Evolutionary conservation across 1,284 basidiomycete genomes (phyloP), one percentile per base, ranked within the genome.

Genomic region (Rhodotorula glutinis): DNA sequence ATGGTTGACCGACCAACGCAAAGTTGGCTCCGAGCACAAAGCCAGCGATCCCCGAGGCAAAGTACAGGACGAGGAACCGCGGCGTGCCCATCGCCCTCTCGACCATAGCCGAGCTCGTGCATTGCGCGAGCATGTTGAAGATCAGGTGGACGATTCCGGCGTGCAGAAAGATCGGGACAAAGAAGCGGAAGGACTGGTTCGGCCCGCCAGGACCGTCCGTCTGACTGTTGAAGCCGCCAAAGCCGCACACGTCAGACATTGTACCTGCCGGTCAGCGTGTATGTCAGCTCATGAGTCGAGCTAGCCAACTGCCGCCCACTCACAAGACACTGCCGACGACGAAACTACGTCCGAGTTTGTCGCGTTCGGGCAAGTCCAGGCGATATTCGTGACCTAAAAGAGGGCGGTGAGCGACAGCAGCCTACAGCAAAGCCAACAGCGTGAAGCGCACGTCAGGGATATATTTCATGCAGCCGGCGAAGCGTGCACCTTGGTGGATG

Each of bases 111-210:
- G 88, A 88, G 16, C 89, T 80, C 1, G 86, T 87, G 63, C 91
- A 78, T 75, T 96, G 93, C 7, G 89, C 92, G 46, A 96, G 76
- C 86, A 97, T 88, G 77, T 98, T 98, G 70, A 98, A 78, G 3
- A 88, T 73, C 60, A 95, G 83, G 77, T 96, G 94, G 23, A 97
- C 83, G 68, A 98, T 83, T 17, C 94, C 94, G 27, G 92, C 93
- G 75, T 97, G 94, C 7, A 97, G 78, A 78, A 98, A 97, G 70
- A 80, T 77, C 16, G 77, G 70, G 72, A 76, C 73, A 46, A 80
- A 81, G 62, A 78, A 90, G 85, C 92, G 84, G 79, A 87, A 94
- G 86, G 86, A 88, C 80, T 97, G 94, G 77, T 92, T 85, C 7
- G 93, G 92, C 5, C 66, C 66, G 44, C 56, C 47, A 0, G 80